These are phyloP conservation scores for Pestalotiopsis sp. DNA, from an alignment of 2,329 filamentous ascomycete species.

Conservation along the genomic window DNA sequence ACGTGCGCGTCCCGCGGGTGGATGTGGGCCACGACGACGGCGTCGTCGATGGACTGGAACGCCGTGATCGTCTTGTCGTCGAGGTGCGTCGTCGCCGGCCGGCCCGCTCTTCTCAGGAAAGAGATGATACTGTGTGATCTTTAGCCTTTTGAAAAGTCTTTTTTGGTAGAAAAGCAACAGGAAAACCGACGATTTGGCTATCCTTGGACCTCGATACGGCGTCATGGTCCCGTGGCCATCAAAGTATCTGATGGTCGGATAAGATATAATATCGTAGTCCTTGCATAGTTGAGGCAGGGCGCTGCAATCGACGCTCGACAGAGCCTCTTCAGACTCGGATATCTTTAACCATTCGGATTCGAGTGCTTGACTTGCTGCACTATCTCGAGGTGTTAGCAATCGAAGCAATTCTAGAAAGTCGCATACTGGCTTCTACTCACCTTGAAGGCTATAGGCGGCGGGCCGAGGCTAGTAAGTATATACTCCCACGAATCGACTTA, in stretches of 20 bases:
- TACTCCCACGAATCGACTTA: neutral
- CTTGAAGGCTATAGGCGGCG: slow-evolving; percentile 23
- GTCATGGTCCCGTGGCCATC: slow-evolving; percentile 33
- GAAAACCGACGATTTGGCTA: slow-evolving; percentile 36
- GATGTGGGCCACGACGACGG: slow-evolving; percentile 45
- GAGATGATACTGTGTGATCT: slow-evolving; percentile 32
- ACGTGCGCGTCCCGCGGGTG: slow-evolving; percentile 31
- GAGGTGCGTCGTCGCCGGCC: slow-evolving; percentile 28
- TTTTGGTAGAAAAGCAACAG: no score
- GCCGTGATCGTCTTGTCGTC: slow-evolving; percentile 21
- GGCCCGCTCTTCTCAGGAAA: slow-evolving; percentile 30
- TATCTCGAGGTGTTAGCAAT: slow-evolving; percentile 16
- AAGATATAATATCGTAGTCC: slow-evolving; percentile 44
- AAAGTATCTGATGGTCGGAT: slow-evolving; percentile 49
- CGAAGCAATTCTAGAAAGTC: neutral
- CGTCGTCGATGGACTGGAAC: slow-evolving; percentile 41
- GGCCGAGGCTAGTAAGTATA: neutral
- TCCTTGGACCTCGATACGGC: slow-evolving; percentile 47
- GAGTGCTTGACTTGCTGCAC: slow-evolving; percentile 33
- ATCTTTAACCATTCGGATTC: slow-evolving; percentile 38
- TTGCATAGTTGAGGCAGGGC: slow-evolving; percentile 38
- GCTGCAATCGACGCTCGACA: slow-evolving; percentile 45
- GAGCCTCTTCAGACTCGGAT: slow-evolving; percentile 21
- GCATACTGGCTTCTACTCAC: slow-evolving; percentile 19
- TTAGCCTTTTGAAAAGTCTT: neutral